Conservation (phyloP, 805 yeast genomes). For the Jamesozyma jinghongensis region DNA sequence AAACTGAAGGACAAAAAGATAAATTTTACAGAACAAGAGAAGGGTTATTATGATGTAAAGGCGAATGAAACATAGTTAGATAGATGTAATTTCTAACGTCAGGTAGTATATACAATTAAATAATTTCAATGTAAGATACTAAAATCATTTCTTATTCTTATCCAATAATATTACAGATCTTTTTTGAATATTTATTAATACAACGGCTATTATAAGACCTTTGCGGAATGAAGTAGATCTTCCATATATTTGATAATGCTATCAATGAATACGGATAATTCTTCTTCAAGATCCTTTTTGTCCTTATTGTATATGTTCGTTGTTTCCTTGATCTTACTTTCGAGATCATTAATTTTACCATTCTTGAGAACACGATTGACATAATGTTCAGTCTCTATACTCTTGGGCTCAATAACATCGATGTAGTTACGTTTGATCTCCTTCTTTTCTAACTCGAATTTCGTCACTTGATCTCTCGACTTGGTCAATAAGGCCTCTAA, state of each 20-base stretch:
- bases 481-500: slow-evolving; percentile 41
- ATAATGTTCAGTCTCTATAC: slow-evolving; percentile 39
- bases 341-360: slow-evolving; percentile 34
- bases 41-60: slow-evolving; percentile 27
- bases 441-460: slow-evolving; percentile 37
- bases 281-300: slow-evolving; percentile 42
- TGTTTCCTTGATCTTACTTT: slow-evolving; percentile 27
- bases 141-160: background rate
- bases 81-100: background rate
- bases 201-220: background rate
- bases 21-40: slow-evolving; percentile 18
- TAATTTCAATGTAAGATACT: no score
- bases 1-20: slow-evolving; percentile 19
- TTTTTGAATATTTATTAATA: background rate
- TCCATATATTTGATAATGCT: slow-evolving; percentile 43
- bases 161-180: background rate
- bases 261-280: slow-evolving; percentile 45
- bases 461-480: slow-evolving; percentile 36
- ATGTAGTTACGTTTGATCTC: slow-evolving; percentile 40
- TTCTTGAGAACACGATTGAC: slow-evolving; percentile 32
- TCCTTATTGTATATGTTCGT: slow-evolving; percentile 43
- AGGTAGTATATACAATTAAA: no score
- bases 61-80: background rate
- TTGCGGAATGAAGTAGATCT: slow-evolving; percentile 16
- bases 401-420: slow-evolving; percentile 40